phyloP scores from a whole-genome alignment of 345 rosid genomes.

The Eucalyptus melliodora region DNA sequence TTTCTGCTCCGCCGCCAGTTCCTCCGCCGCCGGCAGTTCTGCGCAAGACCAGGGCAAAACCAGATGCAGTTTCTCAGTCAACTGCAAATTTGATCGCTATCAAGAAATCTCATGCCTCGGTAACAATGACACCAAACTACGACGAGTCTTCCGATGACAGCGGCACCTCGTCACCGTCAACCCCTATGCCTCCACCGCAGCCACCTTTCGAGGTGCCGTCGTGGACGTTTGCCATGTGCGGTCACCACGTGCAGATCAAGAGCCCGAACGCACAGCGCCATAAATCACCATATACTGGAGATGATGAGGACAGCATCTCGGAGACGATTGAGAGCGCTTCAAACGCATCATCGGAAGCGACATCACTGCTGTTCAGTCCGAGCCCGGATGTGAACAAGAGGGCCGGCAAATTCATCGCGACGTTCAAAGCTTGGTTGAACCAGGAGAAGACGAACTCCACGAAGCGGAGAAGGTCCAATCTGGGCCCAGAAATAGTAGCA shows the following conservation, averaged over 20 bases:
- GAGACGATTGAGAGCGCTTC: not conserved
- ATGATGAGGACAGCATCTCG: slow-evolving; percentile 7
- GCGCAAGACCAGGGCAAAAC: slow-evolving; percentile 1
- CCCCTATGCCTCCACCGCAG: slow-evolving; percentile 63
- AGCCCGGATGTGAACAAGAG: slow-evolving; percentile 82
- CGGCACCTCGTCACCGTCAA: slow-evolving; percentile 39
- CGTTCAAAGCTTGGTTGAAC: slow-evolving; percentile 66
- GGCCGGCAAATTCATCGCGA: slow-evolving; percentile 73
- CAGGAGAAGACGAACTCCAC: slow-evolving; percentile 63
- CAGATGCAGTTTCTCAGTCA: not conserved
- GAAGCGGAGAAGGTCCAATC: slow-evolving; percentile 35
- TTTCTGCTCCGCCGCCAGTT: slow-evolving; percentile 9
- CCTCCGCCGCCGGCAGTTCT: slow-evolving; percentile 13
- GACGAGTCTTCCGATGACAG: slow-evolving; percentile 2
- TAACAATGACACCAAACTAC: slow-evolving; percentile 2
- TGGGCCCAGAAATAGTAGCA: slow-evolving; percentile 23
- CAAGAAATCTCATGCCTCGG: slow-evolving; percentile 11
- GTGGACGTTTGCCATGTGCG: slow-evolving; percentile 47
- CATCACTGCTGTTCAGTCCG: slow-evolving; percentile 27
- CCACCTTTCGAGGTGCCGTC: slow-evolving; percentile 67
- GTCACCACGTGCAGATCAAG: slow-evolving; percentile 58
- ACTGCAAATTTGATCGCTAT: slow-evolving; percentile 1
- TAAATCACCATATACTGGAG: slow-evolving; percentile 36
- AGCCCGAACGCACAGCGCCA: slow-evolving; percentile 37
- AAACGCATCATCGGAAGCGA: not conserved